These are phyloP conservation scores for Mortierella sp. DNA, from an alignment of 371 early-diverging fungal genomes.

Conservation along the genomic window DNA sequence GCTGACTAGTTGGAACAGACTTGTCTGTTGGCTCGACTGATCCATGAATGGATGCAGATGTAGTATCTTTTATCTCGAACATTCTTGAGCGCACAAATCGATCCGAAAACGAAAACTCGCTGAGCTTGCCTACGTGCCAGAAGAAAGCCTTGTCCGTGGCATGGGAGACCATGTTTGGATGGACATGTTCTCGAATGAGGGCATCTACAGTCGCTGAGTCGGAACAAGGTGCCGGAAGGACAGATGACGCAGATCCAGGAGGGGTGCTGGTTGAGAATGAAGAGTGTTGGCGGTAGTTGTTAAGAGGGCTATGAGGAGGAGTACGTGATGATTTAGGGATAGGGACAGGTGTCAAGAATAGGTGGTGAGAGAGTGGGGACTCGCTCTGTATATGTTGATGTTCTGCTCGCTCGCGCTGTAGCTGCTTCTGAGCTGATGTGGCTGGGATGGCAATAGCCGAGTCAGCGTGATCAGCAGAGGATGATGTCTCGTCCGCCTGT, in stretches of 20 bases:
- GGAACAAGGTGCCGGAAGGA: conserved; percentile 29
- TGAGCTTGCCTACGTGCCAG: conserved; percentile 52
- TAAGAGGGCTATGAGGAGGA: conserved; percentile 34
- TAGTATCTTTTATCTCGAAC: conserved; percentile 33
- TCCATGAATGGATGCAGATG: not conserved
- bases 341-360: conserved; percentile 50
- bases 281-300: conserved; percentile 21
- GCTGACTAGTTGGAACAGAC: not conserved
- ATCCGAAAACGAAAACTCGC: conserved; percentile 55
- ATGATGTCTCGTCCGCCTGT: conserved; percentile 4
- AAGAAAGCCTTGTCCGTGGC: conserved; percentile 36
- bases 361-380: conserved; percentile 28
- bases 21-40: not conserved
- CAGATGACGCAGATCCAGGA: conserved; percentile 36
- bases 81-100: conserved; percentile 53
- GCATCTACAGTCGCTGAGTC: conserved; percentile 35
- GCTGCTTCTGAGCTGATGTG: conserved; percentile 11
- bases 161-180: conserved; percentile 22
- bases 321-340: conserved; percentile 39
- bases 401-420: not conserved
- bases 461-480: conserved; percentile 10
- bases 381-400: conserved; percentile 19
- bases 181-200: conserved; percentile 42
- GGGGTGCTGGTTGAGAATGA: conserved; percentile 46
- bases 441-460: conserved; percentile 10